Base-by-base conservation (phyloP, 495 filamentous ascomycete species). In the Aspergillus affinis region DNA sequence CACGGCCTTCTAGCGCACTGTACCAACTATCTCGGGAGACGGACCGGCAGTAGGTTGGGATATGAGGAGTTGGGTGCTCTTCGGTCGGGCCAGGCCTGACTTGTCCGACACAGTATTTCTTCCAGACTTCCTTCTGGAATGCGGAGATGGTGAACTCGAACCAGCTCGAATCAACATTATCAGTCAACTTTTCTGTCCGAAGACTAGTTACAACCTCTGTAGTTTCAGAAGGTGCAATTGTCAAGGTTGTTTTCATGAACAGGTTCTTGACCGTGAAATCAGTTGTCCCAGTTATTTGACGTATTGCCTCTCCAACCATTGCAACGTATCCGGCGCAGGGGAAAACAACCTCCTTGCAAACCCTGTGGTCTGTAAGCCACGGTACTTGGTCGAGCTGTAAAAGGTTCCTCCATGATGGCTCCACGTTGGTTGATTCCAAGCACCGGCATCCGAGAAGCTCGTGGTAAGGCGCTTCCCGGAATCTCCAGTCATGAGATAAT, bases 311-410 rank as follows among this genome's bases (percentile, higher is more conserved):
- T 8, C 73, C 72, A 4, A 63, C 74, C 72, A 84, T 81, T 8
- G 72, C 64, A 2, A 82, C 67, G 54, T 80, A 82, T 0, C 74
- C 81, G 13, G 82, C 76, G n/a, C 65, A 68, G 0, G 83, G 82
- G 51, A 81, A 82, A 0, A 84, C 58, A 6, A 80, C 71, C 18
- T 79, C 72, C 2, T 65, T 63, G 3, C 60, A 61, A 18, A 81
- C 66, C 62, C 71, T 70, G 58, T 83, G 83, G 65, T 68, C 77
- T 61, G 9, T 13, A 6, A 74, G 45, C 67, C 69, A 72, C 0
- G 56, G 44, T 1, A 50, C 50, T 20, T 63, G 55, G 72, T 71
- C 51, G 59, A 75, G 15, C 2, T 64, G 57, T 3, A 81, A 30
- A 1, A 75, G 53, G 30, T 81, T 78, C 21, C 74, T 66, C 70